Evolutionary conservation across 2,329 filamentous ascomycete genomes (phyloP).

Genomic region (Aspergillus caelatus): DNA sequence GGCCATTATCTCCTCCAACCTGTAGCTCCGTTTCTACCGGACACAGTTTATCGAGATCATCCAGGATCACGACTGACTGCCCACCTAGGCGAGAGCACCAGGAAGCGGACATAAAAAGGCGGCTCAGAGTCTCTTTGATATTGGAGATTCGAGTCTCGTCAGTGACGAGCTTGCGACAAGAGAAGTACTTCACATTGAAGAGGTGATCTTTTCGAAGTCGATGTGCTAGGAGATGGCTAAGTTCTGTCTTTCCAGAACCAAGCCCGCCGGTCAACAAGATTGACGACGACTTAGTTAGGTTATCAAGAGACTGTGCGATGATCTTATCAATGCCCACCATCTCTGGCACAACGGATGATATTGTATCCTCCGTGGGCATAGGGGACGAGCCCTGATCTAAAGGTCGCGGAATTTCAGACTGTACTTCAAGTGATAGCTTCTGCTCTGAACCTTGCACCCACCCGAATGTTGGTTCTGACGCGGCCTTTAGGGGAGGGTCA

Average conservation of each 20-base stretch:
- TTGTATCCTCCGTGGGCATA: constrained; percentile 56
- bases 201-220: constrained; percentile 71
- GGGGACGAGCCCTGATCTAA: constrained; percentile 47
- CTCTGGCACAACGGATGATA: constrained; percentile 57
- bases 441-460: constrained; percentile 82
- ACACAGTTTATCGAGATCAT: constrained; percentile 91
- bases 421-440: constrained; percentile 73
- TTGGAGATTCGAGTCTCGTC: constrained; percentile 88
- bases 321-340: constrained; percentile 85
- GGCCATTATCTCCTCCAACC: constrained; percentile 88
- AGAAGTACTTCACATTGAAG: constrained; percentile 82
- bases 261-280: constrained; percentile 86
- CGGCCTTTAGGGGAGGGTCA: constrained; percentile 58
- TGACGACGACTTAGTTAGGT: constrained; percentile 83
- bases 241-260: constrained; percentile 84
- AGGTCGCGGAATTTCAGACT: constrained; percentile 70
- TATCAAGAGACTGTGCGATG: constrained; percentile 70
- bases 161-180: constrained; percentile 82
- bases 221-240: constrained; percentile 75
- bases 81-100: constrained; percentile 91
- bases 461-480: constrained; percentile 35
- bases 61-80: constrained; percentile 79
- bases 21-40: constrained; percentile 93
- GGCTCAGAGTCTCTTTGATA: constrained; percentile 84
- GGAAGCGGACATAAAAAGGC: constrained; percentile 83